Conservation (phyloP, 257 asterid species). For the Petunia axillaris region DNA sequence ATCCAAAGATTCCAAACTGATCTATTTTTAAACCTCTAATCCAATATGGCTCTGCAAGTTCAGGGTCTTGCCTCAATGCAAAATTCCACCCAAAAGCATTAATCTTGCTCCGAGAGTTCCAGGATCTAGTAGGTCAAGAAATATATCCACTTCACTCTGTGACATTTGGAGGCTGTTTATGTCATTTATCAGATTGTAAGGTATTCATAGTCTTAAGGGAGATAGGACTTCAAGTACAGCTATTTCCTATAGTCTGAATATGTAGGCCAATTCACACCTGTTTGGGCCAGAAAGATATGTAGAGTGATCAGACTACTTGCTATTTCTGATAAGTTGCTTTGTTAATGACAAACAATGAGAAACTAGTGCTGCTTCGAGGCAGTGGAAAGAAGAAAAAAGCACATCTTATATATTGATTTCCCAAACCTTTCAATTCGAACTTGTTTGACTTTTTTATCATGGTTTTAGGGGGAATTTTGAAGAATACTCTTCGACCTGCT, state of each 20-base stretch:
- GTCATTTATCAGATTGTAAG: background rate
- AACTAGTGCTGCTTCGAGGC: background rate
- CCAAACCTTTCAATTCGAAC: constrained; percentile 2
- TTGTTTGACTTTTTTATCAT: constrained; percentile 15
- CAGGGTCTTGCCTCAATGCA: background rate
- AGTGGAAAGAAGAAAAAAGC: background rate
- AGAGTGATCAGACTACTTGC: background rate
- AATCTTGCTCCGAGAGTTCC: background rate
- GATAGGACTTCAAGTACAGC: background rate
- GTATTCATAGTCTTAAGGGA: background rate
- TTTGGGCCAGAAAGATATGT: constrained; percentile 1
- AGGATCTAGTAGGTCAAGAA: background rate
- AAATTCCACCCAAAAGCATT: background rate
- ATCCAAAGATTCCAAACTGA: background rate
- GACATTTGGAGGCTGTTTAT: background rate
- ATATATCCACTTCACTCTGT: constrained; percentile 14
- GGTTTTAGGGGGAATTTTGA: constrained; percentile 67
- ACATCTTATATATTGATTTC: background rate
- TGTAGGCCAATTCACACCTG: constrained; percentile 18
- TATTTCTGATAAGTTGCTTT: background rate
- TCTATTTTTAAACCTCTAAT: background rate
- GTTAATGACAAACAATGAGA: background rate
- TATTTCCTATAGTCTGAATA: background rate
- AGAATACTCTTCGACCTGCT: constrained; percentile 69
- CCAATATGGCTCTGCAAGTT: background rate